A percentile compares a stretch with the other conserved stretches of the same genome.
Conservation (phyloP, 2,329 filamentous ascomycete species). For the Fusarium aywerte region DNA sequence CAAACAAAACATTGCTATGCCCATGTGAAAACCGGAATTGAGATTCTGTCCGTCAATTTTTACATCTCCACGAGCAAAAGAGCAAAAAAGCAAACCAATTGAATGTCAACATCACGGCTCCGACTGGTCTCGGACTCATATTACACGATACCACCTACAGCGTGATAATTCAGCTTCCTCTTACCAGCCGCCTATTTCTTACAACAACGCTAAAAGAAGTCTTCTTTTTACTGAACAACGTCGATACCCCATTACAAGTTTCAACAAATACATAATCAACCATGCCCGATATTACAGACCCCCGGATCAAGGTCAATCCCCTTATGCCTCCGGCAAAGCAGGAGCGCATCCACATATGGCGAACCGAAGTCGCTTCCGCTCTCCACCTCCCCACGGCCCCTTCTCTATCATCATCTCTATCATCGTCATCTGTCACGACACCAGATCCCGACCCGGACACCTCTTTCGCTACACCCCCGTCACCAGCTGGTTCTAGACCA, state of each 20-base stretch:
- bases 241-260: background rate
- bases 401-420: constrained; percentile 47
- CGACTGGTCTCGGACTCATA: constrained; percentile 19
- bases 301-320: constrained; percentile 28
- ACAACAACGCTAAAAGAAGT: background rate
- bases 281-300: constrained; percentile 19
- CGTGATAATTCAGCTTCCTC: background rate
- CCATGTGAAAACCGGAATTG: background rate
- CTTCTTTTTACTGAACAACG: background rate
- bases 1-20: constrained; percentile 7
- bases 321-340: constrained; percentile 51
- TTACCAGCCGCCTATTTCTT: background rate
- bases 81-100: background rate
- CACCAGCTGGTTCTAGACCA: constrained; percentile 29
- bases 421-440: constrained; percentile 48
- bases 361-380: constrained; percentile 58
- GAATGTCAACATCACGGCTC: constrained; percentile 3
- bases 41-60: background rate
- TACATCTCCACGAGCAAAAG: background rate
- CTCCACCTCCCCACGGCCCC: constrained; percentile 47
- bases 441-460: constrained; percentile 28
- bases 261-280: constrained; percentile 5
- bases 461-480: constrained; percentile 28
- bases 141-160: constrained; percentile 3
- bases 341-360: constrained; percentile 62